Base-by-base conservation (phyloP, 768 basidiomycete species). In the Lepiota venenata region DNA sequence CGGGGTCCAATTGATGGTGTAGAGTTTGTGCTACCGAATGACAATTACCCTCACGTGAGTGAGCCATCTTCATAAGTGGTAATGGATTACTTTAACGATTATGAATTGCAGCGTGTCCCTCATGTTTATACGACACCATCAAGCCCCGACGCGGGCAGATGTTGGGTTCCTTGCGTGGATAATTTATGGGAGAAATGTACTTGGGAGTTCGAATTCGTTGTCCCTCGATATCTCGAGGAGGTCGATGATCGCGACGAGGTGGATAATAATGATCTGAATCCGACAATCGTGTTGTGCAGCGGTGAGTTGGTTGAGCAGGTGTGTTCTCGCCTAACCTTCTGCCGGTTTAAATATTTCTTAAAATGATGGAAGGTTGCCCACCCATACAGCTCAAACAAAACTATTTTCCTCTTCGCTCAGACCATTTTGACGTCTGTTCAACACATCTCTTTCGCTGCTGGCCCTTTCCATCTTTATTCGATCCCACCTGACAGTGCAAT, bases 101-200 rank as follows among this genome's bases (percentile, higher is more conserved):
- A 66, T 53, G 20, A 56, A 25, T 55, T 52, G 12, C 54, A 96
- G 92, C 88, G 91, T 59, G 84, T 94, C 56, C 96, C 96, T 45
- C 97, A 98, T 71, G 87, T 88, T 42, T 98, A 88, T 64, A 93
- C 94, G 2, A 88, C 86, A 3, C 87, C 93, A 1, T 88, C 91
- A 0, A 87, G 87, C 7, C 86, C 93, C 5, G 92, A 95, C 64
- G 80, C 92, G 15, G 94, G 96, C n/a, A 79, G 97, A 63, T 94
- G 92, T 62, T 99, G 97, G 97, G 87, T 98, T n/a, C 97, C 97
- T 12, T 99, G 97, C 63, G 70, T 98, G 16, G 97, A 99, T 68
- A 91, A 84, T 61, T 70, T 93, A 18, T 96, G 93, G 91, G 95
- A 97, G 69, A 87, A 92, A 62, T 97, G 91, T 61, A 95, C 96